These are phyloP conservation scores for Penicillium sp. DNA, from an alignment of 2,329 filamentous ascomycete genomes.

Conservation along the genomic window DNA sequence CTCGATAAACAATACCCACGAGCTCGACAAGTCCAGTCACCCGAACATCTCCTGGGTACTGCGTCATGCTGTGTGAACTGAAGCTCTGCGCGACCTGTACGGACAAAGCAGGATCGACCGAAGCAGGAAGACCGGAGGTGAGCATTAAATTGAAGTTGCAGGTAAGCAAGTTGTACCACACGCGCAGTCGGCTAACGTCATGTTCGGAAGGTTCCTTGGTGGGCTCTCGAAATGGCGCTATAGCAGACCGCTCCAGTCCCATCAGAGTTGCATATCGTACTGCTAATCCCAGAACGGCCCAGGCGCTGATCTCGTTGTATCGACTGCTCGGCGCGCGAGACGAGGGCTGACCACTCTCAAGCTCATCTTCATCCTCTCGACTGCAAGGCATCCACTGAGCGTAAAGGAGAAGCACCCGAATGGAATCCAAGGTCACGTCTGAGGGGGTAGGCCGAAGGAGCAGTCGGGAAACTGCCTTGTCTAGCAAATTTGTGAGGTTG, in stretches of 20 bases:
- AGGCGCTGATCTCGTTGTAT: constrained; percentile 25
- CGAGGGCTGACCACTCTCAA: not conserved
- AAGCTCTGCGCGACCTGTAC: constrained; percentile 16
- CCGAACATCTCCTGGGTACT: constrained; percentile 20
- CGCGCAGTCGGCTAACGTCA: constrained; percentile 15
- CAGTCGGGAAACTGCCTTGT: constrained; percentile 8
- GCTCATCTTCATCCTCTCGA: constrained; percentile 8
- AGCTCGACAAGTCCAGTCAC: constrained; percentile 22
- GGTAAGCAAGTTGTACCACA: constrained; percentile 25
- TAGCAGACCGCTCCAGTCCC: constrained; percentile 15
- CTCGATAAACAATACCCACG: constrained; percentile 18
- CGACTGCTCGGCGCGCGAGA: constrained; percentile 7
- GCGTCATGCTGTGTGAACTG: constrained; percentile 8
- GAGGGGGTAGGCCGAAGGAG: constrained; percentile 13
- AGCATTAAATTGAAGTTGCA: constrained; percentile 27
- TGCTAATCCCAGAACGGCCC: constrained; percentile 22
- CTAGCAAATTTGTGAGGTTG: constrained; percentile 5
- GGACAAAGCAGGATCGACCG: constrained; percentile 17
- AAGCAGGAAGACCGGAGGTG: constrained; percentile 22
- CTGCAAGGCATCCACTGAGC: constrained; percentile 25
- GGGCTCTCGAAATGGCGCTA: constrained; percentile 12
- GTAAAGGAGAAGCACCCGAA: constrained; percentile 22
- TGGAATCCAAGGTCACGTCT: constrained; percentile 22
- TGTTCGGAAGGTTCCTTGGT: constrained; percentile 8
- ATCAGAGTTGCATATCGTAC: constrained; percentile 21